Evolutionary conservation across 495 filamentous ascomycete genomes (phyloP), one percentile per base, ranked within the genome.

Genomic region (Penicillium robsamsonii): DNA sequence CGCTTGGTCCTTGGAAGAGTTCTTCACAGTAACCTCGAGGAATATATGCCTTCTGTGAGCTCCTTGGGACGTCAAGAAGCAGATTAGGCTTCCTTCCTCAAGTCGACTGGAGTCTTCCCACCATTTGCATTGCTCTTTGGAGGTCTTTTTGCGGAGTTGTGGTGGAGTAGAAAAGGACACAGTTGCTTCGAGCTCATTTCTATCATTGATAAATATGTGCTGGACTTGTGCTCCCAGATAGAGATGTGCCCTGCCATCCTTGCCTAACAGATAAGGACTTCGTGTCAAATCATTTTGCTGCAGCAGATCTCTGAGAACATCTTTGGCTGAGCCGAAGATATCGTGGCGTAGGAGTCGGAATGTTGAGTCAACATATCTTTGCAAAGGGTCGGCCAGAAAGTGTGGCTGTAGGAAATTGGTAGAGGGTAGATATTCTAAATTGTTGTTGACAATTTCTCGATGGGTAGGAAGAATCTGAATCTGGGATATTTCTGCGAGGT

Each of bases 201-300:
- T 55, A 9, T 51, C 52, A 50, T 60, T 60, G 40, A 60, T 60
- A 29, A 56, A 55, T 13, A 60, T 50, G 0, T 55, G n/a, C 0
- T 3, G 22, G n/a, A 55, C 17, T n/a, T 40, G 40, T 46, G 57
- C 37, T 33, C 20, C 51, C 38, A 50, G 24, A 45, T 51, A 56
- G 50, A 59, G 35, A 59, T 59, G 37, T 50, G 50, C 49, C 50
- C 25, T 6, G 18, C 35, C 55, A 30, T 49, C 37, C 10, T 58
- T 59, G 45, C 35, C 24, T 22, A 37, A 54, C 2, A 55, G 12
- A 31, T 38, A 51, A 1, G 52, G 17, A 25, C 4, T 10, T 24
- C 30, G 69, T 5, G 87, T 75, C 5, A n/a, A 12, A 17, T 53
- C 29, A 11, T n/a, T 8, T 13, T 53, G 30, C 41, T 56, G 52